phyloP scores from a whole-genome alignment of 176 grass and related monocot species.

The Alloteropsis semialata region DNA sequence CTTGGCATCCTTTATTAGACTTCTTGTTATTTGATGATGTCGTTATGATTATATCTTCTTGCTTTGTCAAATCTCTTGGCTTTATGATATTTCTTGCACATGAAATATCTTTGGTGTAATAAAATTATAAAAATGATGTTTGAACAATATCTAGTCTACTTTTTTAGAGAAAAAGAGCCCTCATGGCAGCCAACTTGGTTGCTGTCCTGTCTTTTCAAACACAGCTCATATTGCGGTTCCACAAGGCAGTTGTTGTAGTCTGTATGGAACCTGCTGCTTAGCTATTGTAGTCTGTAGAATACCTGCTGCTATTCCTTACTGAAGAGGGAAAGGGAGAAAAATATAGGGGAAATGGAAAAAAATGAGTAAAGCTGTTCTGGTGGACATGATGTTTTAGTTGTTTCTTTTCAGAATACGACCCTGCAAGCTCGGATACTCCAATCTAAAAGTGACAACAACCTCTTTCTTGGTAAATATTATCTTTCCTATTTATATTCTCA shows the following conservation, averaged over 20 bases:
- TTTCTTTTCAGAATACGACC: constrained; percentile 50
- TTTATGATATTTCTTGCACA: constrained; percentile 4
- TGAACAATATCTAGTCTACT: neutral
- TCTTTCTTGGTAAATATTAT: constrained; percentile 41
- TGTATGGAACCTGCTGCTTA: neutral
- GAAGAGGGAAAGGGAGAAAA: neutral
- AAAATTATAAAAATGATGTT: neutral
- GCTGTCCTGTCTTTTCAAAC: neutral
- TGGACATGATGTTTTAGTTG: constrained; percentile 9
- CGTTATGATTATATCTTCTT: neutral
- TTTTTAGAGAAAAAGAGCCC: neutral
- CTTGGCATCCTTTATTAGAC: constrained; percentile 3
- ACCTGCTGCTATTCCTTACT: neutral
- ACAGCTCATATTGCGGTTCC: neutral
- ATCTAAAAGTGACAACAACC: constrained; percentile 43
- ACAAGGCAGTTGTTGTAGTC: neutral
- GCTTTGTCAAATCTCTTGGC: neutral
- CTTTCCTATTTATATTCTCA: constrained; percentile 16
- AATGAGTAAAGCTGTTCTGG: neutral
- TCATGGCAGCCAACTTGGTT: neutral
- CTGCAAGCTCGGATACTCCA: constrained; percentile 41
- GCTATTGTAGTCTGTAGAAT: neutral
- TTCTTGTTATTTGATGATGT: neutral
- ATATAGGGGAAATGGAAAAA: neutral
- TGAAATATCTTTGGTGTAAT: neutral